A percentile compares a stretch with the other conserved stretches of the same genome.
Evolutionary conservation across 306 rosid species (phyloP).

Genomic region (Cicer bijugum): DNA sequence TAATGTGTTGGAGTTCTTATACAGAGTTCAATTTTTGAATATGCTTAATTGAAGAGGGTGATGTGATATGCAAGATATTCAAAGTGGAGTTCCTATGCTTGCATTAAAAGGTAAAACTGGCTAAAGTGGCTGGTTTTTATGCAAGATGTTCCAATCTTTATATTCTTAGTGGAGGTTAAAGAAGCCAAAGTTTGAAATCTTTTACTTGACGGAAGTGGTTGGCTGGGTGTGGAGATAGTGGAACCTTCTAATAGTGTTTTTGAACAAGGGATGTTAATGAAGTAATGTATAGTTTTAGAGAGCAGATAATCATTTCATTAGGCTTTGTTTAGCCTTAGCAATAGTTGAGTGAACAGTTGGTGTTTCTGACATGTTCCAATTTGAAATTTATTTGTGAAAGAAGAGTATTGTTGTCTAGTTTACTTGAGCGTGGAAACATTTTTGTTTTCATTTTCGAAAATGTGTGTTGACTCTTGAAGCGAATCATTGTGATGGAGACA

Average conservation of each 20-base stretch:
- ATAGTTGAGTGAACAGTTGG: neutral
- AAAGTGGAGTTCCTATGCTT: slow-evolving; percentile 35
- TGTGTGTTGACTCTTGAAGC: too few relatives aligned
- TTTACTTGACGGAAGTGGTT: slow-evolving; percentile 37
- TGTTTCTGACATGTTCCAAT: neutral
- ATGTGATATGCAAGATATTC: slow-evolving; percentile 19
- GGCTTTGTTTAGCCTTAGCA: slow-evolving; percentile 6
- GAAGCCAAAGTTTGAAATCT: slow-evolving; percentile 14
- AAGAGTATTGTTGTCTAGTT: too few relatives aligned
- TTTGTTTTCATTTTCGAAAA: too few relatives aligned
- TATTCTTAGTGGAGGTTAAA: slow-evolving; percentile 15
- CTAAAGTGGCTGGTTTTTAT: slow-evolving; percentile 12
- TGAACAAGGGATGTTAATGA: neutral
- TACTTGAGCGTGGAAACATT: too few relatives aligned
- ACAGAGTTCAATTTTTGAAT: slow-evolving; percentile 35
- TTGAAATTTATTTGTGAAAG: neutral
- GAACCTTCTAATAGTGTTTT: slow-evolving; percentile 53
- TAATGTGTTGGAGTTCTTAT: slow-evolving; percentile 16
- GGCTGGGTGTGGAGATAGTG: slow-evolving; percentile 48
- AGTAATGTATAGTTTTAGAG: neutral
- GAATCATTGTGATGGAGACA: too few relatives aligned
- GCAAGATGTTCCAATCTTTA: slow-evolving; percentile 19
- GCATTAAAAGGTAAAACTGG: neutral
- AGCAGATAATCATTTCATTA: too few relatives aligned
- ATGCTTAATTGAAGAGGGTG: slow-evolving; percentile 2